Conservation (phyloP, 805 yeast genomes). For the Wickerhamomyces kurtzmanii region DNA sequence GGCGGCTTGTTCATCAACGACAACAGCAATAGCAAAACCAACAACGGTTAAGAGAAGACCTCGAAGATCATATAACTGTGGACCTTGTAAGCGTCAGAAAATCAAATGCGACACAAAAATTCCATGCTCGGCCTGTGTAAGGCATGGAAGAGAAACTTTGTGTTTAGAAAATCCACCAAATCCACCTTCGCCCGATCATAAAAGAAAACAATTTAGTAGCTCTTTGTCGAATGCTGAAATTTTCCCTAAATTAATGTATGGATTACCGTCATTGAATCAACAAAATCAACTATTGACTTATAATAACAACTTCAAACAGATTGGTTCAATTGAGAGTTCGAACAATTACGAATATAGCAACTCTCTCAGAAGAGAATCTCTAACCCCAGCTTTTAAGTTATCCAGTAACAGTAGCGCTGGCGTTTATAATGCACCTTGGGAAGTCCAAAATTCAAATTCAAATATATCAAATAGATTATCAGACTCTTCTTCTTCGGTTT, state of each 20-base stretch:
- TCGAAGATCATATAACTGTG: conserved; percentile 45
- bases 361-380: too few species aligned
- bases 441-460: conserved; percentile 1
- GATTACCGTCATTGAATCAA: too few species aligned
- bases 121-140: conserved; percentile 37
- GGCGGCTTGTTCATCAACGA: too few species aligned
- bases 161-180: conserved; percentile 31
- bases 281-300: too few species aligned
- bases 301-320: too few species aligned
- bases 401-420: not conserved
- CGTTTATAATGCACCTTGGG: not conserved
- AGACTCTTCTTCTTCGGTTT: too few species aligned
- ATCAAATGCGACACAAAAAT: conserved; percentile 39
- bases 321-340: too few species aligned
- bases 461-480: conserved; percentile 1
- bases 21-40: not conserved
- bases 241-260: too few species aligned
- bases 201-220: too few species aligned
- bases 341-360: too few species aligned
- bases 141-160: conserved; percentile 26
- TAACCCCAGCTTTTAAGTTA: not conserved
- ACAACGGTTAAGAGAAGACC: conserved; percentile 18
- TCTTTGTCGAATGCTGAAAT: too few species aligned
- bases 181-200: conserved; percentile 31
- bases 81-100: conserved; percentile 43